Conservation (phyloP, 2,329 filamentous ascomycete genomes). For the Alternaria gansuensis region DNA sequence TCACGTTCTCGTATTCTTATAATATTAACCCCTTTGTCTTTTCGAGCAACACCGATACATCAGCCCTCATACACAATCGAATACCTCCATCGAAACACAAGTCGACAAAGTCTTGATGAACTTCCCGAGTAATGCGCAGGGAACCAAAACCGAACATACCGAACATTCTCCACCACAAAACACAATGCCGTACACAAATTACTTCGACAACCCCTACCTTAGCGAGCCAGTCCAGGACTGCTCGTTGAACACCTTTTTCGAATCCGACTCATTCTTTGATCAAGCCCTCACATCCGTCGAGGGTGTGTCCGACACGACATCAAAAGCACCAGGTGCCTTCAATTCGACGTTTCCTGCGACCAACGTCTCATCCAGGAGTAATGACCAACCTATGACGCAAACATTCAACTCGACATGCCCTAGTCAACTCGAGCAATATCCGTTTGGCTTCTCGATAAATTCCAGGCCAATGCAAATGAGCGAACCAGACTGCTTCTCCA, state of each 20-base stretch:
- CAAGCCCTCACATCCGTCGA: conserved; percentile 40
- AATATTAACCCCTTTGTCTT: conserved; percentile 18
- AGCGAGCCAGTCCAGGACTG: conserved; percentile 35
- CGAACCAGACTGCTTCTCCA: conserved; percentile 31
- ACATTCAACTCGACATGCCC: conserved; percentile 34
- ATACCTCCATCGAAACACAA: conserved; percentile 11
- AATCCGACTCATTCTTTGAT: conserved; percentile 39
- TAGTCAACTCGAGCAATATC: conserved; percentile 31
- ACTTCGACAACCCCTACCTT: conserved; percentile 39
- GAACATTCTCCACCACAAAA: conserved; percentile 37
- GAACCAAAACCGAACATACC: conserved; percentile 36
- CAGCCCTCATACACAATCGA: conserved; percentile 5
- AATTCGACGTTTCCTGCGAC: conserved; percentile 30
- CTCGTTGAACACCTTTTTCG: conserved; percentile 42
- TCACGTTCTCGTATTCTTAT: conserved; percentile 27
- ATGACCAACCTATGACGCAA: conserved; percentile 25
- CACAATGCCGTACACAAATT: conserved; percentile 19
- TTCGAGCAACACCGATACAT: conserved; percentile 8
- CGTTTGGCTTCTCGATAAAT: conserved; percentile 34
- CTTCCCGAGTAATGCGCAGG: conserved; percentile 34
- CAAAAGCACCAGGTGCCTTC: conserved; percentile 28
- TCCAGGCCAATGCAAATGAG: conserved; percentile 24
- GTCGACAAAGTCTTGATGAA: conserved; percentile 32
- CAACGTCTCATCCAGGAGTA: conserved; percentile 25
- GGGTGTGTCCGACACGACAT: conserved; percentile 25